Evolutionary conservation across 352 stramenopile genomes (phyloP), one percentile per base, ranked within the genome.

Genomic region (Pythium dissotocum): DNA sequence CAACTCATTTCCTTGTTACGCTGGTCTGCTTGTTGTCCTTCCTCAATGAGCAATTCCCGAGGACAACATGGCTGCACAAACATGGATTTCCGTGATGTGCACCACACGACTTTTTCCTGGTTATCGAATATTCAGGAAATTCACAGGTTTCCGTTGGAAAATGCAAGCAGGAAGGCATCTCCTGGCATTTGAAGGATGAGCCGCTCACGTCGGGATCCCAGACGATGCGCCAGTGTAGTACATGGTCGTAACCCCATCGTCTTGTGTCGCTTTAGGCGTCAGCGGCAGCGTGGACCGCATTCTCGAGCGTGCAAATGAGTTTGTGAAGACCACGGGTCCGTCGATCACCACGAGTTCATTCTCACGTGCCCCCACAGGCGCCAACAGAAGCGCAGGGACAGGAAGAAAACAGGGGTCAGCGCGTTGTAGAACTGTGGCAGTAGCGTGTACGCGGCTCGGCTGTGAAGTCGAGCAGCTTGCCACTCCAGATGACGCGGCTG

Each of bases 361-460:
- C 1, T 55, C 6, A 9, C 12, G 14, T 21, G 21, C 2, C 18
- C 6, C 30, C 58, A 61, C 24, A 48, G 57, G 9, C 58, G 49
- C 51, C 53, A 71, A 7, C 24, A 52, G 32, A 66, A 42, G 3
- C 64, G 64, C 30, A 62, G 21, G 2, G 35, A 48, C 24, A 36
- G 54, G 6, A n/a, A n/a, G 0, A 62, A 66, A 1, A 58, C 13
- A 2, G 51, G 58, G 13, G 48, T 49, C 1, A 66, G 40, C 6
- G n/a, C 33, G 58, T 48, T 71, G 57, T 52, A 65, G 24, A 71
- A 71, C 28, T 55, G 38, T 6, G 64, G 49, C 30, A 71, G 5
- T 28, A 62, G 14, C 4, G 57, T 36, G 21, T 66, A 58, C 4
- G 7, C 21, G 21, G 56, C 9, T 0, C 21, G 21, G 56, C 9